Evolutionary conservation across 2,329 filamentous ascomycete species (phyloP).

Genomic region (Fusarium succisae): DNA sequence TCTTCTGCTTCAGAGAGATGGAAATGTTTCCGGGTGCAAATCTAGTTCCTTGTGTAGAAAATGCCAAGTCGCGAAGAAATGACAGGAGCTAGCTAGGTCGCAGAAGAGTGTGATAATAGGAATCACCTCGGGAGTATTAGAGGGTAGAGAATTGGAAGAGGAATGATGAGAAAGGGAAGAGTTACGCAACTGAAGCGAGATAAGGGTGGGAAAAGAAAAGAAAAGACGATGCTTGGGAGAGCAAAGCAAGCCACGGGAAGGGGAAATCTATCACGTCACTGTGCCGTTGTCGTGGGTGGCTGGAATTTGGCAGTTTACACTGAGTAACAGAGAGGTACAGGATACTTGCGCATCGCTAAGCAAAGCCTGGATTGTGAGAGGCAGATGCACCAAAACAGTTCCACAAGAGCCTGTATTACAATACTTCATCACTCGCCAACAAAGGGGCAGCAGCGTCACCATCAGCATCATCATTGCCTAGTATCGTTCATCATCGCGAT

Average conservation of each 20-base stretch:
- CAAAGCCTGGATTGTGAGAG: conserved; percentile 8
- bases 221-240: not conserved
- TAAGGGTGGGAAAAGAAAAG: conserved; percentile 19
- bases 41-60: not conserved
- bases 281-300: conserved; percentile 34
- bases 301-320: conserved; percentile 30
- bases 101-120: conserved; percentile 5
- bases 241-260: conserved; percentile 23
- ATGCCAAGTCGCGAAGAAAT: not conserved
- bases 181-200: conserved; percentile 4
- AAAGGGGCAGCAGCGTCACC: conserved; percentile 32
- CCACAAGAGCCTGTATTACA: conserved; percentile 11
- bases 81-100: not conserved
- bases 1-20: not conserved
- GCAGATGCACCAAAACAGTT: not conserved
- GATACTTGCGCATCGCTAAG: conserved; percentile 26
- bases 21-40: not conserved
- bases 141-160: not conserved
- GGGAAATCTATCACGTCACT: conserved; percentile 44
- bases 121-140: conserved; percentile 5
- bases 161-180: conserved; percentile 10
- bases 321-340: conserved; percentile 13
- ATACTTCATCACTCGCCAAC: conserved; percentile 1
- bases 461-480: conserved; percentile 32
- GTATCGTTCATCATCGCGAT: conserved; percentile 38